Evolutionary conservation across 2,329 filamentous ascomycete genomes (phyloP).

Genomic region (Metarhizium humberi): DNA sequence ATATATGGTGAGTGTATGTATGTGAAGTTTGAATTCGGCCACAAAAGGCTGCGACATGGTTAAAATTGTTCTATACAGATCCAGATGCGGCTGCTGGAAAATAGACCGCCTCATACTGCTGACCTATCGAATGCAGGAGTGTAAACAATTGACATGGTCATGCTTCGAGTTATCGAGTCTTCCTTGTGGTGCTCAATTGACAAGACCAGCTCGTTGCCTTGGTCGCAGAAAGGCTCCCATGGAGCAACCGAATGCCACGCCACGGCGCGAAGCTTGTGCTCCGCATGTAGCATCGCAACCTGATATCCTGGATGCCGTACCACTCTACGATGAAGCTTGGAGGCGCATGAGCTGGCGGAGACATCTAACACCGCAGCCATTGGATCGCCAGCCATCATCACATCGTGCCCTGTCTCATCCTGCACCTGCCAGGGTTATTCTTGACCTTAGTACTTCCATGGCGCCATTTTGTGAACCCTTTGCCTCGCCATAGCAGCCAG

Average conservation of each 20-base stretch:
- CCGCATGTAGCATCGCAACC: neutral
- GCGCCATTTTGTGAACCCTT: neutral
- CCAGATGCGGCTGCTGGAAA: too few species aligned
- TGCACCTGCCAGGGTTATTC: neutral
- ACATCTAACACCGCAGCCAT: neutral
- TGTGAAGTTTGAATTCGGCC: too few species aligned
- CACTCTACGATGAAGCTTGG: neutral
- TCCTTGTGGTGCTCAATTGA: neutral
- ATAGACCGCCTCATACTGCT: too few species aligned
- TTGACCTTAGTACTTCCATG: neutral
- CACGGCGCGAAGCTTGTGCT: neutral
- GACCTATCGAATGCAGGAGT: too few species aligned
- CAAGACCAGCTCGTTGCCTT: neutral
- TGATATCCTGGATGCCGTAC: neutral
- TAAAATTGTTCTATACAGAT: too few species aligned
- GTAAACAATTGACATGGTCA: neutral
- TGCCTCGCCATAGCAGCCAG: neutral
- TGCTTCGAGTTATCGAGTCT: neutral
- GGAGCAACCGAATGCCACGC: neutral
- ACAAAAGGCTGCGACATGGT: too few species aligned
- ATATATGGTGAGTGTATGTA: too few species aligned
- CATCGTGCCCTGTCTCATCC: neutral
- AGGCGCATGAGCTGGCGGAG: constrained; percentile 1
- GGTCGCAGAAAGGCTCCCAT: neutral
- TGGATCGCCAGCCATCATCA: neutral